phyloP scores from a whole-genome alignment of 2,329 filamentous ascomycete genomes.

The Fusarium dimerum region DNA sequence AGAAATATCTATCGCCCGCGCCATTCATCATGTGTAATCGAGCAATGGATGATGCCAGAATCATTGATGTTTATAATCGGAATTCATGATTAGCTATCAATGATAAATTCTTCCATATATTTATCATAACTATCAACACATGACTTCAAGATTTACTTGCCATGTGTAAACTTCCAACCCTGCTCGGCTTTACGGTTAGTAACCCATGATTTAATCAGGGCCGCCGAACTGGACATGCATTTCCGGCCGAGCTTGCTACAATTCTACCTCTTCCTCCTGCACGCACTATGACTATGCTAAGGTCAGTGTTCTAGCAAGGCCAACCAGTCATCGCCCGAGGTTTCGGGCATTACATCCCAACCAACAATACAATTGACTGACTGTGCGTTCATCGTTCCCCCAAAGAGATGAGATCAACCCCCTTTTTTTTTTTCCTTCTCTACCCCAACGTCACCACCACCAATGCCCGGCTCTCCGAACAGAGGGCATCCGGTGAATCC shows the following conservation, averaged over 20 bases:
- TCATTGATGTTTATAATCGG: background rate
- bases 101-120: background rate
- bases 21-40: background rate
- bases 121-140: background rate
- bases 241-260: constrained; percentile 19
- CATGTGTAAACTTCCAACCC: background rate
- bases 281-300: constrained; percentile 6
- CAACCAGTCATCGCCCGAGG: constrained; percentile 15
- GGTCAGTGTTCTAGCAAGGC: constrained; percentile 6
- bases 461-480: constrained; percentile 6
- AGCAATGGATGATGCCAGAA: background rate
- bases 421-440: background rate
- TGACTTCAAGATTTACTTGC: background rate
- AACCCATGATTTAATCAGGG: background rate
- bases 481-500: constrained; percentile 21
- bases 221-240: constrained; percentile 24
- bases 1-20: background rate
- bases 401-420: constrained; percentile 2
- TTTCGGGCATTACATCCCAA: constrained; percentile 21
- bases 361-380: constrained; percentile 9
- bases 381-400: constrained; percentile 8
- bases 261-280: constrained; percentile 1
- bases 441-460: constrained; percentile 10
- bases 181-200: background rate
- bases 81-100: background rate